A percentile compares a stretch with the other conserved stretches of the same genome.
phyloP scores from a whole-genome alignment of 305 asterid species.

The Fraxinus baroniana region DNA sequence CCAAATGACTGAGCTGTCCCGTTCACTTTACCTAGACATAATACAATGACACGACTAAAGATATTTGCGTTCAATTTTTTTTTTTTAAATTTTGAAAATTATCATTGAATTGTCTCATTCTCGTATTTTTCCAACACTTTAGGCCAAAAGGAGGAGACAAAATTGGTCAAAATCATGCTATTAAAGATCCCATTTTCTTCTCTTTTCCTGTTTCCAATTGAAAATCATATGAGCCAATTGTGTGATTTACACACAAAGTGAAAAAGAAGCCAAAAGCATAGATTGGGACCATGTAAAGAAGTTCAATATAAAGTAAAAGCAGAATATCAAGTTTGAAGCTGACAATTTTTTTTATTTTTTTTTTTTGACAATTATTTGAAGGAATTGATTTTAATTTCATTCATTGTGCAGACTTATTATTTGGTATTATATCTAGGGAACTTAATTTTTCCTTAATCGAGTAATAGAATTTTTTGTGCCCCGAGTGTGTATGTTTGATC shows the following conservation, averaged over 20 bases:
- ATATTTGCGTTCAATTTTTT: background rate
- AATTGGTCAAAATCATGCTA: constrained; percentile 2
- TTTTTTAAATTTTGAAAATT: background rate
- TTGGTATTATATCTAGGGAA: background rate
- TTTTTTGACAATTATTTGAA: background rate
- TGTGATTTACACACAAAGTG: background rate
- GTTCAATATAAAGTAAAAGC: background rate
- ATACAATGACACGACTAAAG: background rate
- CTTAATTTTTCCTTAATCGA: background rate
- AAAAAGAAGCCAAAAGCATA: background rate
- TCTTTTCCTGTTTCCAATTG: constrained; percentile 2
- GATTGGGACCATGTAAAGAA: background rate
- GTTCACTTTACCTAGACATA: background rate
- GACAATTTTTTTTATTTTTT: background rate
- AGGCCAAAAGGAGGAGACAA: constrained; percentile 2
- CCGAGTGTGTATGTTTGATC: background rate
- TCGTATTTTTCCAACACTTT: background rate
- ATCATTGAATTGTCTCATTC: background rate
- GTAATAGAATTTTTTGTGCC: background rate
- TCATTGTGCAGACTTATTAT: background rate
- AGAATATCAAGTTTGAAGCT: background rate
- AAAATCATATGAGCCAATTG: background rate
- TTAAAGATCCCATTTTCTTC: background rate
- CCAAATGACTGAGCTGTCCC: background rate
- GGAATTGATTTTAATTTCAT: background rate